phyloP scores from a whole-genome alignment of 1,139 yeast species.

The Geotrichum carabidarum region DNA sequence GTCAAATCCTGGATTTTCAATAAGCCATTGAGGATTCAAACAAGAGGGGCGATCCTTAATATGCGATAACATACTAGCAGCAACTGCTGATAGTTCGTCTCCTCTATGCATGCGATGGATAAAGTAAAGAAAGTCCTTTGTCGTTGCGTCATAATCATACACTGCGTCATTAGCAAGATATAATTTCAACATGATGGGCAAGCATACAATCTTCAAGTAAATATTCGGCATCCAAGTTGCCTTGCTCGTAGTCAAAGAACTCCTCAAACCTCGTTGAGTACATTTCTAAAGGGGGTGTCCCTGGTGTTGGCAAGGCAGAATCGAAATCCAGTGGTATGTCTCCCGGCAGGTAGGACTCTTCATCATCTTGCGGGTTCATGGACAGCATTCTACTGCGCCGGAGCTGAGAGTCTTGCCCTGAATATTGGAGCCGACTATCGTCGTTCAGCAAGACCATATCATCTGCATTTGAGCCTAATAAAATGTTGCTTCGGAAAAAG shows the following conservation, averaged over 20 bases:
- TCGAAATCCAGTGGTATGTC: too few species aligned
- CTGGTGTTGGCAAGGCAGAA: too few species aligned
- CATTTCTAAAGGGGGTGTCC: too few species aligned
- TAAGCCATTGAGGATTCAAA: slow-evolving; percentile 3
- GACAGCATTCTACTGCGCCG: neutral
- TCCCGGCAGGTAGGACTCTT: too few species aligned
- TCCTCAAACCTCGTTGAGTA: neutral
- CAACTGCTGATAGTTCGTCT: neutral
- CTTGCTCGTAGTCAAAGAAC: neutral
- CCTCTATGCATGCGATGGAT: neutral
- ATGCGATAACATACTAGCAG: neutral
- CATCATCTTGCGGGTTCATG: too few species aligned
- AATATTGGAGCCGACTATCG: neutral
- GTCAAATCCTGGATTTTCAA: slow-evolving; percentile 4
- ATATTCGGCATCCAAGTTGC: neutral
- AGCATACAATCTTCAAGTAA: neutral
- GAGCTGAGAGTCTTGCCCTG: neutral
- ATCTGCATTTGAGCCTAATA: neutral
- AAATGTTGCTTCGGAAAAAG: neutral
- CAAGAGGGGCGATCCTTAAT: slow-evolving; percentile 1
- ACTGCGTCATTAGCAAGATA: neutral
- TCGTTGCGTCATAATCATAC: neutral
- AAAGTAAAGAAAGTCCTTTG: slow-evolving; percentile 1
- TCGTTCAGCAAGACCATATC: neutral
- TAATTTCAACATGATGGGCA: neutral